Evolutionary conservation across 1,284 basidiomycete species (phyloP).

Genomic region (Austroboletus niveus): DNA sequence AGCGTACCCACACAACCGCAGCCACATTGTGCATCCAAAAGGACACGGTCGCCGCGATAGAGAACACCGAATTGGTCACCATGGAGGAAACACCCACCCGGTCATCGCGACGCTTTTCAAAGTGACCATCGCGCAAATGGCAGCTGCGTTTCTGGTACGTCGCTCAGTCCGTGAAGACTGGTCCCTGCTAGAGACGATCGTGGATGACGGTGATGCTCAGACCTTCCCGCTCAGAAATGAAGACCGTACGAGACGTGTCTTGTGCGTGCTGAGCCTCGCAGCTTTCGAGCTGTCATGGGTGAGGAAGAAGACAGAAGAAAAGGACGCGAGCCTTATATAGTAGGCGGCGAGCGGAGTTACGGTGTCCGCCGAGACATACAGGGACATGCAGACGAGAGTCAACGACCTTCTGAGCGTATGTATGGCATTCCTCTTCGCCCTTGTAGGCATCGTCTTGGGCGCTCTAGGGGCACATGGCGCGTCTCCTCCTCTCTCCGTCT

Average conservation of each 20-base stretch:
- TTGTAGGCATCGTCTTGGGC: constrained; percentile 20
- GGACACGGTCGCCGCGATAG: constrained; percentile 23
- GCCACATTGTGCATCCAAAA: constrained; percentile 13
- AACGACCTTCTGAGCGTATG: no score
- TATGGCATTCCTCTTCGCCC: constrained; percentile 5
- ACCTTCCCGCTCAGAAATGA: constrained; percentile 58
- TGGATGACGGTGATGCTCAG: constrained; percentile 54
- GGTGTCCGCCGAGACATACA: constrained; percentile 7
- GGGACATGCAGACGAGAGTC: no score
- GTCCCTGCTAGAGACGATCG: constrained; percentile 47
- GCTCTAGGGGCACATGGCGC: constrained; percentile 23
- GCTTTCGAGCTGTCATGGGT: background rate
- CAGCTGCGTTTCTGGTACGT: constrained; percentile 49
- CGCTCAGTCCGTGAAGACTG: constrained; percentile 25
- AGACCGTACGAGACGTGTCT: constrained; percentile 27
- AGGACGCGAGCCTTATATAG: constrained; percentile 8
- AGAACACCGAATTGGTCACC: constrained; percentile 5
- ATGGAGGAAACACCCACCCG: constrained; percentile 22
- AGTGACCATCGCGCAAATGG: constrained; percentile 20
- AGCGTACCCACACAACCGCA: background rate
- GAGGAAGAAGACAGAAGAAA: background rate
- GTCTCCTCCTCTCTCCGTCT: constrained; percentile 75
- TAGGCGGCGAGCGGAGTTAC: constrained; percentile 14
- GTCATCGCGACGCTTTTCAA: constrained; percentile 36
- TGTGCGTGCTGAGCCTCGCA: constrained; percentile 25